Conservation (phyloP, 2,329 filamentous ascomycete genomes). For the Pseudogymnoascus sp. region DNA sequence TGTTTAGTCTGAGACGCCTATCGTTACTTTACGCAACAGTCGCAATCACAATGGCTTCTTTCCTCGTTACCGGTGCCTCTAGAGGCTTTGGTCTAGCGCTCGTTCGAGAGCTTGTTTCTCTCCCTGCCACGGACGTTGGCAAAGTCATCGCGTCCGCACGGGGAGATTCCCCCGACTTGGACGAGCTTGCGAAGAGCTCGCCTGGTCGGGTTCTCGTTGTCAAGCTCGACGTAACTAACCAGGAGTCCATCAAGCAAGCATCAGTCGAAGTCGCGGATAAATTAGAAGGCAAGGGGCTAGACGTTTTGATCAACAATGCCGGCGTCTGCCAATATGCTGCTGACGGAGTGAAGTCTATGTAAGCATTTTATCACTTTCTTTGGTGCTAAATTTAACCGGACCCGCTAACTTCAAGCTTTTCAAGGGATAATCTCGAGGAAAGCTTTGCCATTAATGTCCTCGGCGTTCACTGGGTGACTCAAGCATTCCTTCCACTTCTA, state of each 20-base stretch:
- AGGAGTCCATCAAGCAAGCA: constrained; percentile 29
- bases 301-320: constrained; percentile 39
- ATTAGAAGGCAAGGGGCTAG: constrained; percentile 33
- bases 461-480: constrained; percentile 32
- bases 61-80: constrained; percentile 30
- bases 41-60: constrained; percentile 25
- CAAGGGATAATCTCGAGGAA: constrained; percentile 22
- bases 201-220: constrained; percentile 30
- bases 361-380: not conserved
- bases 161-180: constrained; percentile 27
- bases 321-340: constrained; percentile 22
- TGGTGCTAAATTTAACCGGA: not conserved
- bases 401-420: not conserved
- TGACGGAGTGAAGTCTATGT: constrained; percentile 13
- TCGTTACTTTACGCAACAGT: not conserved
- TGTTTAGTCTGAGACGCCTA: not conserved
- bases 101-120: constrained; percentile 22
- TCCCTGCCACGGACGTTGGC: constrained; percentile 28
- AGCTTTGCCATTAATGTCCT: constrained; percentile 31
- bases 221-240: constrained; percentile 31
- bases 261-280: constrained; percentile 26
- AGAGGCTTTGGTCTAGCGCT: constrained; percentile 31
- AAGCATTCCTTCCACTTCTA: constrained; percentile 31
- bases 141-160: constrained; percentile 36
- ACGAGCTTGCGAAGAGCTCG: constrained; percentile 29